Evolutionary conservation across 2,329 filamentous ascomycete species (phyloP), one percentile per base, ranked within the genome.

Genomic region (Tolypocladium tropicale): DNA sequence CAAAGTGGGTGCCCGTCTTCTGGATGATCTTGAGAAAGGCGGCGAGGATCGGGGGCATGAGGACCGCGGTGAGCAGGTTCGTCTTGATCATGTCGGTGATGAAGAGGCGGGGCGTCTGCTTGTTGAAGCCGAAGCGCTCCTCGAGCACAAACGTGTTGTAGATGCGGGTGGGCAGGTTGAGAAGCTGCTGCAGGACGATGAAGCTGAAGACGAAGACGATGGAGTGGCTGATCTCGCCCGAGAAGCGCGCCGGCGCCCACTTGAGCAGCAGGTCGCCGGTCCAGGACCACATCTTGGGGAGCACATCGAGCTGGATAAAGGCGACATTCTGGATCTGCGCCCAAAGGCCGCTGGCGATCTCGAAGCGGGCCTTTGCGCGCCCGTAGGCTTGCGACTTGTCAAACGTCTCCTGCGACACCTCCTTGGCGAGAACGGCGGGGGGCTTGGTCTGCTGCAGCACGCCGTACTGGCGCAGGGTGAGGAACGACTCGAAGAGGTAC

Each of bases 111-210:
- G 90, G 77, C 0, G 94, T 97, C 79, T 96, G 91, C 78, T 99
- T 99, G 75, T 99, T 99, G 83, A 99, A 99, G 53, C 94, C 94
- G 65, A 95, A 99, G 69, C 90, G 89, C 75, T 96, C 92, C 74
- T 99, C 94, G 56, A 99, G 79, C 52, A 97, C 89, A 68, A 99
- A 99, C 14, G 90, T 94, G 75, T 92, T 86, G 78, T 97, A 99
- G 72, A 96, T 85, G 55, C 85, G 88, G 58, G 85, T 82, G 3
- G 94, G 94, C 54, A 97, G 76, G 56, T 86, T 88, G 60, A 96
- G 75, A 55, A 89, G 62, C 66, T 93, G 90, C 64, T 91, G 88
- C 65, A 95, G 81, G 65, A 95, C 72, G 64, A 90, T 87, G 72
- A 96, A 95, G 56, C 83, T 78, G 67, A 97, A 86, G 72, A 96